Evolutionary conservation across 352 stramenopile species (phyloP).

Genomic region (Phytophthora syringae): DNA sequence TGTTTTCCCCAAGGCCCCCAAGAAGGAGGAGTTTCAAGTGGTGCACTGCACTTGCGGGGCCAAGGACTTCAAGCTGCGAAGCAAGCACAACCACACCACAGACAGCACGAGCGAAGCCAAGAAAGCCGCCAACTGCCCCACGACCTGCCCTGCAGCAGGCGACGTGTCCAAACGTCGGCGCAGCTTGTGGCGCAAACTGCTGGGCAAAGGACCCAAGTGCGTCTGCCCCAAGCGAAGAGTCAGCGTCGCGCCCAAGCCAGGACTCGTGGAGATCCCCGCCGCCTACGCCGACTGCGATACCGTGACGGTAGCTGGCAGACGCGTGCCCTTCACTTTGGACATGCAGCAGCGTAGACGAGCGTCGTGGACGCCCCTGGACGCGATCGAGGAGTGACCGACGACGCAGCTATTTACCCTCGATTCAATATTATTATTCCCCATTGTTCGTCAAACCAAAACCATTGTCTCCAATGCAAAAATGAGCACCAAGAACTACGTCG

Average conservation of each 20-base stretch:
- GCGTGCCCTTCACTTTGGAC: constrained; percentile 49
- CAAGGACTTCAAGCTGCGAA: constrained; percentile 28
- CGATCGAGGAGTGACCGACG: constrained; percentile 42
- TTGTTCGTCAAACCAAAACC: background rate
- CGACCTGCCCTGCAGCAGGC: background rate
- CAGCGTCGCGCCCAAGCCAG: constrained; percentile 8
- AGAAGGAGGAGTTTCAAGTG: constrained; percentile 9
- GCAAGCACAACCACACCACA: constrained; percentile 9
- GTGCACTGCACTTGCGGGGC: constrained; percentile 23
- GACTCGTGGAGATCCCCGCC: constrained; percentile 36
- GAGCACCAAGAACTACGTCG: too few relatives aligned
- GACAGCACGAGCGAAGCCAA: constrained; percentile 25
- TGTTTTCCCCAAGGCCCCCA: constrained; percentile 13
- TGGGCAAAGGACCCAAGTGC: constrained; percentile 57
- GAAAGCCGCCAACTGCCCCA: constrained; percentile 27
- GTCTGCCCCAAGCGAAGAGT: constrained; percentile 33
- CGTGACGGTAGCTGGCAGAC: constrained; percentile 51
- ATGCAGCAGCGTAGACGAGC: constrained; percentile 46
- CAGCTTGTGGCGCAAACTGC: constrained; percentile 53
- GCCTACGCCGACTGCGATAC: constrained; percentile 45
- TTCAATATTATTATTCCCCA: constrained; percentile 2
- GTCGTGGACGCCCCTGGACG: constrained; percentile 43
- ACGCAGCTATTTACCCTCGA: background rate
- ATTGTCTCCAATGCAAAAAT: background rate
- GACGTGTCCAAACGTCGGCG: constrained; percentile 15